Conservation (phyloP, 208 protist species). For the Herpetomonas tarakana region DNA sequence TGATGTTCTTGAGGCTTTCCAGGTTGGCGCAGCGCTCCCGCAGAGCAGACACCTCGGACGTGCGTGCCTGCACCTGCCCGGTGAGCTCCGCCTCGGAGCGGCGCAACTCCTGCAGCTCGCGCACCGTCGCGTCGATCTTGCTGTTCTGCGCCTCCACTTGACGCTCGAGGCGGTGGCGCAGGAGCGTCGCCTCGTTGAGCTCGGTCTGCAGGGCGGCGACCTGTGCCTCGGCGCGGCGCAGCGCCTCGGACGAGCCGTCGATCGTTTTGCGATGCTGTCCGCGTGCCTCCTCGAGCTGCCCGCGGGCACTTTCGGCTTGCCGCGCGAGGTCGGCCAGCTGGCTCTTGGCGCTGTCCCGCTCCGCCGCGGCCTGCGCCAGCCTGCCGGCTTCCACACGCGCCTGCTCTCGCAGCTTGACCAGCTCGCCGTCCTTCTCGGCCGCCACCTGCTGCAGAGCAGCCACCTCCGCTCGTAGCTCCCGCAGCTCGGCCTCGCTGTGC, state of each 20-base stretch:
- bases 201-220: slow-evolving; percentile 29
- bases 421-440: slow-evolving; percentile 29
- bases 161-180: slow-evolving; percentile 39
- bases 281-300: slow-evolving; percentile 33
- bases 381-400: slow-evolving; percentile 10
- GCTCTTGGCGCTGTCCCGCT: slow-evolving; percentile 18
- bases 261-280: slow-evolving; percentile 25
- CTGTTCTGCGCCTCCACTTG: slow-evolving; percentile 30
- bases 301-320: slow-evolving; percentile 26
- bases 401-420: slow-evolving; percentile 20
- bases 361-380: slow-evolving; percentile 18
- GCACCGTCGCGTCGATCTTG: slow-evolving; percentile 27
- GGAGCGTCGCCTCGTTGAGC: slow-evolving; percentile 22
- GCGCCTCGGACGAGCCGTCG: slow-evolving; percentile 21
- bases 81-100: slow-evolving; percentile 44
- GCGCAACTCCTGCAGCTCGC: slow-evolving; percentile 46
- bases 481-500: slow-evolving; percentile 59
- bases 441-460: slow-evolving; percentile 39
- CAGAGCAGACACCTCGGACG: slow-evolving; percentile 58
- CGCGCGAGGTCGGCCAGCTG: slow-evolving; percentile 31
- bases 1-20: slow-evolving; percentile 82
- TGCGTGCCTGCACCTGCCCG: slow-evolving; percentile 54
- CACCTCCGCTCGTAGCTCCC: slow-evolving; percentile 57
- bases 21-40: slow-evolving; percentile 80
- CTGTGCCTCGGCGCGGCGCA: slow-evolving; percentile 35